Evolutionary conservation across 1,139 yeast genomes (phyloP), one percentile per base, ranked within the genome.

Genomic region (Hanseniaspora sp.): DNA sequence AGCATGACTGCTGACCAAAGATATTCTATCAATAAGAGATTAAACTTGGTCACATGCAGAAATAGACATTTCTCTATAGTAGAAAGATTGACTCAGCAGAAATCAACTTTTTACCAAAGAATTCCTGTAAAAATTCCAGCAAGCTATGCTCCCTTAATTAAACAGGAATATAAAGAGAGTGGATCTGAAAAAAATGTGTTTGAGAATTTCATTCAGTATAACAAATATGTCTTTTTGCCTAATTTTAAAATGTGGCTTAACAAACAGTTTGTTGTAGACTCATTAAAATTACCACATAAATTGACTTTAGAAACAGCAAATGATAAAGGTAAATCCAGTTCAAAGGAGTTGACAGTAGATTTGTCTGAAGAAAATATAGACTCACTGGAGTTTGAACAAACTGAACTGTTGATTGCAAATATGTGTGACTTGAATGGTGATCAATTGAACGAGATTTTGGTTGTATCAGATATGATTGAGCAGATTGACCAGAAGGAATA

Each of bases 101-200:
- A 63, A 8, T 66, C 70, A 12, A 74, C 82, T 0, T 59, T 68
- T 30, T 79, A 76, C 61, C 85, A 80, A 62, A 84, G 85, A 7
- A 74, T 67, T 1, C 60, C 64, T 31, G 76, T 78, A 0, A 70
- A 66, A 52, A 74, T 79, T 29, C 86, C 86, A 0, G 60, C 62
- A 7, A 56, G 63, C 1, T 72, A 61, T 51, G 61, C 67, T n/a
- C 56, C 59, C 2, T 63, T 76, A 0, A 63, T 80, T 33, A 64
- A 65, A 48, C 62, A 80, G 57, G 83, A 77, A 58, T 77, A 76
- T 57, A 59, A 17, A 33, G 33, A 6, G 1, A 33, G 44, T 5
- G 23, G 33, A 1, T 17, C 5, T 4, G 45, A 60, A 53, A 64
- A 74, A 56, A 61, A 71, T 48, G 56, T 63, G 57, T 38, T 67